These are phyloP conservation scores for Helminthosporium solani DNA, from an alignment of 2,329 filamentous ascomycete genomes.

Conservation along the genomic window DNA sequence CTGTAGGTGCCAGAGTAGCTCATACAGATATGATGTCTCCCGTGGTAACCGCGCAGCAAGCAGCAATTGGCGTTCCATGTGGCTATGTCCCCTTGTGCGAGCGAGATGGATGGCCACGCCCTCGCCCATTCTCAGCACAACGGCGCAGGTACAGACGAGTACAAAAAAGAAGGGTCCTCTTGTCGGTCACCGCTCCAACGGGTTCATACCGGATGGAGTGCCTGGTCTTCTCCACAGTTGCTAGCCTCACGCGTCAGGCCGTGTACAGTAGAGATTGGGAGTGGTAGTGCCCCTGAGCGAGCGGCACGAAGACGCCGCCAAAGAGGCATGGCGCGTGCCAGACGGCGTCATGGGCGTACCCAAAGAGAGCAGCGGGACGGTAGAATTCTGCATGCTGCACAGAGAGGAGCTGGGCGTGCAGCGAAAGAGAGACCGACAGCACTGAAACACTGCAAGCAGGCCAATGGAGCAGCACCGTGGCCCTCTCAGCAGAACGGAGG, in stretches of 20 bases:
- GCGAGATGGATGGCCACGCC: not conserved
- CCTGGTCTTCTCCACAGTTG: not conserved
- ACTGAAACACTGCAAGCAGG: not conserved
- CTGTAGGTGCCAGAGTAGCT: no score
- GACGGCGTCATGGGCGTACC: not conserved
- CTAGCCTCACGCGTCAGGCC: not conserved
- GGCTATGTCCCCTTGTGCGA: no score
- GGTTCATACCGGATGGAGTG: constrained; percentile 10
- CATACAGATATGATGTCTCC: no score
- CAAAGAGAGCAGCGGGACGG: not conserved
- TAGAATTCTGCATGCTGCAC: not conserved
- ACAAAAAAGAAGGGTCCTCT: constrained; percentile 6
- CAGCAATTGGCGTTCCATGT: no score
- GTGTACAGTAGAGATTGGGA: constrained; percentile 8
- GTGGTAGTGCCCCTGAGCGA: constrained; percentile 13
- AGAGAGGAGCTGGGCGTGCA: not conserved
- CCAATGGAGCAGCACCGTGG: constrained; percentile 1
- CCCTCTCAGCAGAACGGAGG: not conserved
- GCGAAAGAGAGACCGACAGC: not conserved
- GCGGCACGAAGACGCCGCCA: constrained; percentile 4
- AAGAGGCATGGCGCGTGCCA: not conserved
- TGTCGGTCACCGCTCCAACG: constrained; percentile 12
- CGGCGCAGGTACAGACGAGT: not conserved
- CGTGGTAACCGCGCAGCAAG: no score
- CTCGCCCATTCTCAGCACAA: not conserved